Evolutionary conservation across 2,329 filamentous ascomycete genomes (phyloP).

Genomic region (Alternaria solani): DNA sequence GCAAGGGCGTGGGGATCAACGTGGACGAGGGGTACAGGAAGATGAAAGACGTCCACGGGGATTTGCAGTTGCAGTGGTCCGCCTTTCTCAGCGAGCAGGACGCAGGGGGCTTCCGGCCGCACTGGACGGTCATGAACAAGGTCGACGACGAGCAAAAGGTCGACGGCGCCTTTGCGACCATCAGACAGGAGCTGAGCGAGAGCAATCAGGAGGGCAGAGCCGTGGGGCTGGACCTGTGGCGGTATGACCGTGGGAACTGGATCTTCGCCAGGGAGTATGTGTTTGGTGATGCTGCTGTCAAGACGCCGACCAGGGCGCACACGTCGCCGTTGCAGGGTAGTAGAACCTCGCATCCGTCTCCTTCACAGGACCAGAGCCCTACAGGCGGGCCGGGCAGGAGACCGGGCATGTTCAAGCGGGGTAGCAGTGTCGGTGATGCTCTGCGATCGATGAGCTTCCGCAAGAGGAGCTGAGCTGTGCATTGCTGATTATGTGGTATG

Average conservation of each 20-base stretch:
- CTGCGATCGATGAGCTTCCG: constrained; percentile 26
- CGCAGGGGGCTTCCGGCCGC: constrained; percentile 49
- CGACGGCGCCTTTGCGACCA: constrained; percentile 46
- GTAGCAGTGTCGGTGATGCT: constrained; percentile 25
- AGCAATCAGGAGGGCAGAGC: constrained; percentile 46
- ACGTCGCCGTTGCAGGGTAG: not conserved
- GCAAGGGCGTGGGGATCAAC: constrained; percentile 53
- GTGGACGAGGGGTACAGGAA: constrained; percentile 44
- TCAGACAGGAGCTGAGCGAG: constrained; percentile 42
- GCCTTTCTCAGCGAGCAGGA: constrained; percentile 55
- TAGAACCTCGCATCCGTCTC: constrained; percentile 8
- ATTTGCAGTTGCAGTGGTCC: constrained; percentile 49
- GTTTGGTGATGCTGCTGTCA: constrained; percentile 34
- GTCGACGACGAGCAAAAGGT: constrained; percentile 53
- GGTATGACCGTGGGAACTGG: constrained; percentile 54
- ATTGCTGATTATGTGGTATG: not conserved
- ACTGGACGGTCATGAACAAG: constrained; percentile 60
- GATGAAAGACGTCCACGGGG: constrained; percentile 47
- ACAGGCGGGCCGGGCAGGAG: constrained; percentile 13
- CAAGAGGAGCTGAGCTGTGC: constrained; percentile 15
- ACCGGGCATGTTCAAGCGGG: constrained; percentile 25
- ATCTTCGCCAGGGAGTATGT: constrained; percentile 47
- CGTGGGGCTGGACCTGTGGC: constrained; percentile 53
- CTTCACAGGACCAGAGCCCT: constrained; percentile 4
- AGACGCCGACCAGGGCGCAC: constrained; percentile 1